phyloP scores from a whole-genome alignment of 805 yeast genomes.

The Scheffersomyces lignosus region DNA sequence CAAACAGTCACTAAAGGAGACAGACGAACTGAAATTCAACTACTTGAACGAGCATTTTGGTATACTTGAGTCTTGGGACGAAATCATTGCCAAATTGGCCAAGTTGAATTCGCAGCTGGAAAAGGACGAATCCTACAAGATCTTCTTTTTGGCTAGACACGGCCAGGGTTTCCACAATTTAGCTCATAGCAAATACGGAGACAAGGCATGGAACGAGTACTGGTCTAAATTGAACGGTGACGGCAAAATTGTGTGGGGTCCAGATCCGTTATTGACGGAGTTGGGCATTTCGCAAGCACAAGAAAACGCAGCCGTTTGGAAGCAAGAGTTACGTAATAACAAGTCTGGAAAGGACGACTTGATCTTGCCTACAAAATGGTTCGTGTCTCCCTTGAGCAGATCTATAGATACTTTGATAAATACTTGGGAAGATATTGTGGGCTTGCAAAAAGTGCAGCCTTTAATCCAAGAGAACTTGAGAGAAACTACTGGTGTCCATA shows the following conservation, averaged over 20 bases:
- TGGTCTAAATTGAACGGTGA: slow-evolving; percentile 48
- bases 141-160: slow-evolving; percentile 51
- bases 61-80: slow-evolving; percentile 23
- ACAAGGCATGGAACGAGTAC: slow-evolving; percentile 44
- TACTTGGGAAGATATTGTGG: slow-evolving; percentile 44
- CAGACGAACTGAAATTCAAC: slow-evolving; percentile 44
- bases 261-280: slow-evolving; percentile 51
- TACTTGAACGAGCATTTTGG: slow-evolving; percentile 48
- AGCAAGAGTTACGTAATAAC: slow-evolving; percentile 23
- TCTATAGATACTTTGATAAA: slow-evolving; percentile 48
- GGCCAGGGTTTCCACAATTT: slow-evolving; percentile 56
- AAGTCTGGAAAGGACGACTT: slow-evolving; percentile 20
- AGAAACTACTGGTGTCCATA: slow-evolving; percentile 51
- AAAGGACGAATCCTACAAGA: slow-evolving; percentile 38
- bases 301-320: slow-evolving; percentile 44
- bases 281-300: slow-evolving; percentile 46
- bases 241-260: slow-evolving; percentile 50
- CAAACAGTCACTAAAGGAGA: slow-evolving; percentile 41
- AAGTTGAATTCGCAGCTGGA: slow-evolving; percentile 32
- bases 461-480: slow-evolving; percentile 46
- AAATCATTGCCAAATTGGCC: slow-evolving; percentile 21
- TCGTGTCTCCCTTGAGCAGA: slow-evolving; percentile 52
- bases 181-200: slow-evolving; percentile 48
- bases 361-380: slow-evolving; percentile 42
- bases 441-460: slow-evolving; percentile 25